phyloP scores from a whole-genome alignment of 768 basidiomycete species.

The Lentinula detonsa region DNA sequence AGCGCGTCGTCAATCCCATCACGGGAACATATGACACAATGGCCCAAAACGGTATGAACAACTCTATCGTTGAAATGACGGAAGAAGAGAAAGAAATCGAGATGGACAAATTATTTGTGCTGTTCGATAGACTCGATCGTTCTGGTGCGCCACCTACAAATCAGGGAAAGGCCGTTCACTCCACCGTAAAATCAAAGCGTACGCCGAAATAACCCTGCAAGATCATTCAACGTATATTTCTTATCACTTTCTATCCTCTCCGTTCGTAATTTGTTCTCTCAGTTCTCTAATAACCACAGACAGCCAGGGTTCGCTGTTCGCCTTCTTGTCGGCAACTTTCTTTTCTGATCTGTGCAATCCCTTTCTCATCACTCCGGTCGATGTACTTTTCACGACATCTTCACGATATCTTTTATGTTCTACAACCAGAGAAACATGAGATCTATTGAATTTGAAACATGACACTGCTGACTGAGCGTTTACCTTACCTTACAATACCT shows the following conservation, averaged over 20 bases:
- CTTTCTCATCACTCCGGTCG: neutral
- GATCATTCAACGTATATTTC: neutral
- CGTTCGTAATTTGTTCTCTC: neutral
- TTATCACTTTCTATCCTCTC: neutral
- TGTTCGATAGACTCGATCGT: constrained; percentile 86
- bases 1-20: constrained; percentile 65
- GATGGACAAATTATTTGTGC: constrained; percentile 84
- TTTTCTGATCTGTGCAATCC: neutral
- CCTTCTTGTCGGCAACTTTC: neutral
- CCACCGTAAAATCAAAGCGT: neutral
- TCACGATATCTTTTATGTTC: neutral
- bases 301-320: neutral
- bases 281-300: neutral
- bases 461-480: neutral
- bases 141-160: constrained; percentile 59
- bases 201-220: neutral
- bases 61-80: constrained; percentile 60
- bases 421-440: neutral
- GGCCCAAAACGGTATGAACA: constrained; percentile 22
- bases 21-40: constrained; percentile 59
- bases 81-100: constrained; percentile 94
- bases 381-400: neutral
- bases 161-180: constrained; percentile 33
- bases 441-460: neutral
- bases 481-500: neutral